A percentile compares a stretch with the other conserved stretches of the same genome.
phyloP scores from a whole-genome alignment of 257 asterid genomes.

The Solanum chmielewskii region DNA sequence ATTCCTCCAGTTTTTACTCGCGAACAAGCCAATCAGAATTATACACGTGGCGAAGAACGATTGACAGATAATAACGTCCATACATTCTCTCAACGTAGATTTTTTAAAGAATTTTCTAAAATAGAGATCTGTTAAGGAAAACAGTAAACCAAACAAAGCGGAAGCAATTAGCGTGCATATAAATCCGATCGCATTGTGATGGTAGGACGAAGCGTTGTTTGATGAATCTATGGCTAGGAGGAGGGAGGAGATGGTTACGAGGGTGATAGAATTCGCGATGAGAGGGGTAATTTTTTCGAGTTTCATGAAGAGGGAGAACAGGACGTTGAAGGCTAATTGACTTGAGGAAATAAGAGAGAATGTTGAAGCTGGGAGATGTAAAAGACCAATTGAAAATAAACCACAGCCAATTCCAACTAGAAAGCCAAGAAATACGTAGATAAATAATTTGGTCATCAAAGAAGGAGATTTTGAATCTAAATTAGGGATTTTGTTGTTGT shows the following conservation, averaged over 20 bases:
- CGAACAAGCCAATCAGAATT: constrained; percentile 10
- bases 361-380: constrained; percentile 27
- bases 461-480: neutral
- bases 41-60: constrained; percentile 16
- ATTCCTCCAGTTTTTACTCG: constrained; percentile 26
- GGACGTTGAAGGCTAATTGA: constrained; percentile 35
- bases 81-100: neutral
- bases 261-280: constrained; percentile 19
- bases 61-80: constrained; percentile 15
- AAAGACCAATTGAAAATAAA: constrained; percentile 24
- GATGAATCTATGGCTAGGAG: constrained; percentile 12
- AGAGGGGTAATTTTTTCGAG: constrained; percentile 20
- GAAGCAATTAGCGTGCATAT: constrained; percentile 23
- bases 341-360: constrained; percentile 26
- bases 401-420: neutral
- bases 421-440: neutral
- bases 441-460: neutral
- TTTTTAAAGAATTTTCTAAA: constrained; percentile 12
- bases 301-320: constrained; percentile 32
- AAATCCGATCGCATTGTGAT: constrained; percentile 14
- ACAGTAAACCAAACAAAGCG: constrained; percentile 12
- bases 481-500: too few relatives aligned
- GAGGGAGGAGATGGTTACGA: constrained; percentile 25
- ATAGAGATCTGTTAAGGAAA: constrained; percentile 10
- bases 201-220: neutral